phyloP scores from a whole-genome alignment of 306 rosid species.

The Quercus mongolica region DNA sequence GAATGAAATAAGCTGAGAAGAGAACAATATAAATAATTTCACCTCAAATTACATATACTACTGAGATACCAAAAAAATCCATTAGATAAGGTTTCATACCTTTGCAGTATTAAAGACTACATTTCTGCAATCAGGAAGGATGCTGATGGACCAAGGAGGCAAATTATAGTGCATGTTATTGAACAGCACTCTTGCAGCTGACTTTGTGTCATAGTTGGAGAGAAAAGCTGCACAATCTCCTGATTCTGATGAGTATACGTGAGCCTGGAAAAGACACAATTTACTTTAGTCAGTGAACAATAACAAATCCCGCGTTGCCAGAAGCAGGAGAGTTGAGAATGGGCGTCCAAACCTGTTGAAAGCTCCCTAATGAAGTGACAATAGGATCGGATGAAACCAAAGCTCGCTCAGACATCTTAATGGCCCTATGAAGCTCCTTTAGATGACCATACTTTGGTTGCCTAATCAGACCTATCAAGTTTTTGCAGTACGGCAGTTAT shows the following conservation, averaged over 20 bases:
- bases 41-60: background rate
- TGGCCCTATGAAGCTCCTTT: constrained; percentile 88
- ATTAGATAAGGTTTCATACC: constrained; percentile 37
- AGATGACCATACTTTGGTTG: constrained; percentile 96
- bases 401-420: constrained; percentile 78
- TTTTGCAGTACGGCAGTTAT: constrained; percentile 12
- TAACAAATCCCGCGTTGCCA: background rate
- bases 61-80: constrained; percentile 9
- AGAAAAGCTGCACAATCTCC: constrained; percentile 95
- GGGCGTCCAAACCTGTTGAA: constrained; percentile 67
- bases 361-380: constrained; percentile 80
- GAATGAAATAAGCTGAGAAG: constrained; percentile 5
- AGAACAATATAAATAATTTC: constrained; percentile 9
- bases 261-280: constrained; percentile 54
- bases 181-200: constrained; percentile 85
- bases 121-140: constrained; percentile 95
- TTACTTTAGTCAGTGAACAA: constrained; percentile 26
- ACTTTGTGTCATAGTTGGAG: constrained; percentile 67
- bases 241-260: constrained; percentile 72
- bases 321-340: constrained; percentile 4
- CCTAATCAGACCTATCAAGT: constrained; percentile 75
- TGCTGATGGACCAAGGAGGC: constrained; percentile 98
- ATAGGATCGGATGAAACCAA: constrained; percentile 84
- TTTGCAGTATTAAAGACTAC: constrained; percentile 91
- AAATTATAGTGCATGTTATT: constrained; percentile 94